Evolutionary conservation across 306 rosid species (phyloP).

Genomic region (Inga leiocalycina): DNA sequence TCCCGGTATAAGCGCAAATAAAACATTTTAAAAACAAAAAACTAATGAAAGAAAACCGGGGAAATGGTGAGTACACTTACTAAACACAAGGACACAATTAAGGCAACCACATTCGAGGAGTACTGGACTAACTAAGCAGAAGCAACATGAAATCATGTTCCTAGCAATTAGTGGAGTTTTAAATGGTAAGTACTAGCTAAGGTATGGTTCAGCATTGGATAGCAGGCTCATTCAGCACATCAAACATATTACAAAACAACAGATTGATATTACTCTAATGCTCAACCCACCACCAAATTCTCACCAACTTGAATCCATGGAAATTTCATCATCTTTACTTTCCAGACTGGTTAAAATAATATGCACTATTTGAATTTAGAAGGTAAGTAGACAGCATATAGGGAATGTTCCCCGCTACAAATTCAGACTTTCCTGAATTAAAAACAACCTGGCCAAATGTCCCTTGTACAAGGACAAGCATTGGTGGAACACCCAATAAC

Average conservation of each 20-base stretch:
- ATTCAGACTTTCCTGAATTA: background rate
- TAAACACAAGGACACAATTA: background rate
- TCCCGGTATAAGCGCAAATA: background rate
- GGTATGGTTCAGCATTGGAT: background rate
- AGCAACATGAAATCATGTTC: background rate
- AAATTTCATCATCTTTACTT: background rate
- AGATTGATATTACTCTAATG: background rate
- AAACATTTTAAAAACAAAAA: background rate
- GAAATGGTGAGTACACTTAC: background rate
- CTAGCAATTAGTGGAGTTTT: background rate
- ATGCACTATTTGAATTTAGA: background rate
- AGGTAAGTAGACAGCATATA: background rate
- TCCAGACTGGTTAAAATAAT: background rate
- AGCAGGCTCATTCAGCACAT: background rate
- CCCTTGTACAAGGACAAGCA: background rate
- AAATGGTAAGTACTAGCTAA: background rate
- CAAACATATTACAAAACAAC: background rate
- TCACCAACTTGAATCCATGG: background rate
- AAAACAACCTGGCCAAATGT: background rate
- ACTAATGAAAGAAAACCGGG: background rate
- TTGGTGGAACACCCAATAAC: background rate
- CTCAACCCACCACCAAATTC: background rate
- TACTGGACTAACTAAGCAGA: background rate
- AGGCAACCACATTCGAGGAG: background rate
- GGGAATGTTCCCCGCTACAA: background rate